phyloP scores from a whole-genome alignment of 2,329 filamentous ascomycete genomes.

The Neobulgaria alba region DNA sequence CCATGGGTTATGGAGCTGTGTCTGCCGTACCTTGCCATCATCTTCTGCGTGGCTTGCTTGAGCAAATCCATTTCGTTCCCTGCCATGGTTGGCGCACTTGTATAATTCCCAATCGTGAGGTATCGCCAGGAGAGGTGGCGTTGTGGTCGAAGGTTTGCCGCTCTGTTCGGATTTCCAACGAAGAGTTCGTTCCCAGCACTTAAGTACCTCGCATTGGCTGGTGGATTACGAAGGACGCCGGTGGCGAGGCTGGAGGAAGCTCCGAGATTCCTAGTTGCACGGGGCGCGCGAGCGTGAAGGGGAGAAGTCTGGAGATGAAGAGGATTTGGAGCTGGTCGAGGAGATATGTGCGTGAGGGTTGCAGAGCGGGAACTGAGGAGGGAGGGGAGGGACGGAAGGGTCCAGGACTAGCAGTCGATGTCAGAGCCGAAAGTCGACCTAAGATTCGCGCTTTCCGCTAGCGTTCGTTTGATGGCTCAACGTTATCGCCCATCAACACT shows the following conservation, averaged over 20 bases:
- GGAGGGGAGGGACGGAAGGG: background rate
- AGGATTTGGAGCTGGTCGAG: too few relatives aligned
- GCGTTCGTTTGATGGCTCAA: background rate
- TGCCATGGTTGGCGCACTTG: slow-evolving; percentile 19
- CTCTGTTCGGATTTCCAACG: background rate
- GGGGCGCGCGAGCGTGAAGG: background rate
- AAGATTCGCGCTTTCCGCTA: background rate
- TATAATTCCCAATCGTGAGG: background rate
- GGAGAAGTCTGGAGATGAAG: background rate
- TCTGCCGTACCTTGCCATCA: slow-evolving; percentile 31
- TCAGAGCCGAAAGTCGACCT: background rate
- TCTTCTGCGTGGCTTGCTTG: slow-evolving; percentile 29
- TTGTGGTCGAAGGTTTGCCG: background rate
- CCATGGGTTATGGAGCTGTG: too few relatives aligned
- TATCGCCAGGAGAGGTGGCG: background rate
- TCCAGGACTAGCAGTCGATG: background rate
- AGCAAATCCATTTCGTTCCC: slow-evolving; percentile 28
- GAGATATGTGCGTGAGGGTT: too few relatives aligned
- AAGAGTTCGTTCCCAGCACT: background rate
- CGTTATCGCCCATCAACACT: too few relatives aligned
- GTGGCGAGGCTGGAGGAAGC: background rate
- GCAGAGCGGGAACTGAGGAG: background rate
- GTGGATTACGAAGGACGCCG: background rate
- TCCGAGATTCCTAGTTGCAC: background rate
- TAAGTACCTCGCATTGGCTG: background rate